Base-by-base conservation (phyloP, 306 rosid genomes). In the Boehmeria nivea region DNA sequence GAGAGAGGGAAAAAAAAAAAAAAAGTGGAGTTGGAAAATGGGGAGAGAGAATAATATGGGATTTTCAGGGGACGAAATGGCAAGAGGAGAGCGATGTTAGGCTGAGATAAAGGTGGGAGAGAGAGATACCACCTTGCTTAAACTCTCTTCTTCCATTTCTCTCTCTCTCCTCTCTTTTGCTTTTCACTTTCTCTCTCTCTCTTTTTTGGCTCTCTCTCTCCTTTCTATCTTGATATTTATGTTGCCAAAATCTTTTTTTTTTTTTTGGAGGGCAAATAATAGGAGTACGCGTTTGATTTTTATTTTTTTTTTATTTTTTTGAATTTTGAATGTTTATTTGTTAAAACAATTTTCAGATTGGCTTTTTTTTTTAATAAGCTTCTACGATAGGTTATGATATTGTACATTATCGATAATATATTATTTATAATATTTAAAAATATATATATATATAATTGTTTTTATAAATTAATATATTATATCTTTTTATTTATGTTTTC, bases 51-150 rank as follows among this genome's bases (percentile, higher is more conserved):
- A 39, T 8, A 24, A 47, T 7, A 16, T 18, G 57, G 53, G 65
- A 55, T 6, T 27, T 22, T 44, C n/a, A 15, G 44, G 28, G 43
- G 17, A 33, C 19, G 73, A 61, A 52, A 61, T 66, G 71, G 61
- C 74, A 27, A 28, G 57, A 33, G 45, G 26, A 28, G 81, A 76
- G 76, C 18, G 13, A 66, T 33, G 56, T 60, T 57, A 71, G 81
- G 71, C 71, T 43, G 57, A 70, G 70, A 66, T 59, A 66, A 70
- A 70, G 73, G 81, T 46, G 72, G 64, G 38, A 71, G 66, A 45
- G 64, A 58, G 65, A 59, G 61, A 54, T 38, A 17, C 58, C 48
- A 49, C 43, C 59, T 57, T 31, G 20, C 54, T 51, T 19, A 17
- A 24, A 20, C 46, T 8, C 21, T 43, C 25, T 12, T 19, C 20